Conservation (phyloP, 108 stramenopile genomes). For the Skeletonema menzelii region DNA sequence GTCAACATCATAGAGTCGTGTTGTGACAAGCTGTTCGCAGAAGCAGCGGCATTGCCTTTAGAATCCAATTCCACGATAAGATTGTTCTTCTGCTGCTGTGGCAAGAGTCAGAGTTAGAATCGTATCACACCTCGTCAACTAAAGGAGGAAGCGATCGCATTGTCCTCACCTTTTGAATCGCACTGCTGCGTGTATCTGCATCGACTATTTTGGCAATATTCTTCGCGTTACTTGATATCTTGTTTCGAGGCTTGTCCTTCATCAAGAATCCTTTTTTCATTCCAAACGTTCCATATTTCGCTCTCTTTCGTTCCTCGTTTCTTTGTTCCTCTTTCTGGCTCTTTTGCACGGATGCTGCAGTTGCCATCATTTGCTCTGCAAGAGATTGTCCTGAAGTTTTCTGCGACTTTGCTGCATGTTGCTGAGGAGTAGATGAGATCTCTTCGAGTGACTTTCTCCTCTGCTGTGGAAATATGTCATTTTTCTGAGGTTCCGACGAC, state of each 20-base stretch:
- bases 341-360: not conserved
- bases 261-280: conserved; percentile 43
- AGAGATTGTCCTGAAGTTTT: not conserved
- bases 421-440: not conserved
- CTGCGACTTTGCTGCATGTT: not conserved
- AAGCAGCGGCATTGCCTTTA: conserved; percentile 37
- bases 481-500: not conserved
- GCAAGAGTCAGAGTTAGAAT: not conserved
- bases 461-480: not conserved
- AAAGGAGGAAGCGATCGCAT: not conserved
- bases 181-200: not conserved
- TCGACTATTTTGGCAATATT: not conserved
- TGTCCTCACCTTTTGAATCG: not conserved
- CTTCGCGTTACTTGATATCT: conserved; percentile 4
- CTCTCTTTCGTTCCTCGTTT: conserved; percentile 10
- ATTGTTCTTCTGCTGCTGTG: conserved; percentile 1
- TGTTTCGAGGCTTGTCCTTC: not conserved
- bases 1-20: too few relatives aligned
- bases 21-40: not conserved
- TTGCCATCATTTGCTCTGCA: conserved; percentile 34
- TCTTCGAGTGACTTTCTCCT: not conserved
- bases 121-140: not conserved
- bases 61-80: conserved; percentile 40
- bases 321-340: not conserved
- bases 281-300: conserved; percentile 39